Base-by-base conservation (phyloP, 345 rosid species). In the Salix arbutifolia region DNA sequence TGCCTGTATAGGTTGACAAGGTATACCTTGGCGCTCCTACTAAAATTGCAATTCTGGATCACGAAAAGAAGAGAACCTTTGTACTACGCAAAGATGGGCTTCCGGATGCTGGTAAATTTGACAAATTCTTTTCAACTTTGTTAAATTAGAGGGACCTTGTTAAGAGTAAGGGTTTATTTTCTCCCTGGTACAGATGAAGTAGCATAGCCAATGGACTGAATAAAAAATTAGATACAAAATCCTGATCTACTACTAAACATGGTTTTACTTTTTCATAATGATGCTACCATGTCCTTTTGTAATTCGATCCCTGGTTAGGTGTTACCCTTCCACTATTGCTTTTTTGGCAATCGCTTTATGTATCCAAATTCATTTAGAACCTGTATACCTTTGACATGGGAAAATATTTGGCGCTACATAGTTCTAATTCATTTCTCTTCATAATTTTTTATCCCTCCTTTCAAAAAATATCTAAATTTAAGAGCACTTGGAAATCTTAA, bases 41-140 rank as follows among this genome's bases (percentile, higher is more conserved):
- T 56, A 93, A 93, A 88, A 92, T 91, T 81, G 97, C 99, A 21
- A 92, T 96, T 56, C 76, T 93, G 82, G 99, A 96, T 83, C 99
- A 93, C 40, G 98, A 92, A 81, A 92, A 89, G 89, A 96, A 96
- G 89, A 90, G 97, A 81, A 96, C 99, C 38, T 92, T 93, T 69
- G 97, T 93, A 62, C 42, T 96, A 70, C 94, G 95, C 81, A 96
- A 96, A 83, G 97, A 96, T 77, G 98, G 99, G 60, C 94, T 96
- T 83, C 93, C 98, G 46, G 97, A 92, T 89, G 97, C 98, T 70
- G 99, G 99, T 92, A 83, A 91, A 87, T 70, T 76, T 61, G 30
- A 35, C 72, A 31, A 58, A 42, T 30, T 18, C 56, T 19, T 70
- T 23, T 56, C 61, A 2, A 30, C 37, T 42, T 48, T 18, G 33